Base-by-base conservation (phyloP, 345 rosid species). In the Leavenworthia alabamica region DNA sequence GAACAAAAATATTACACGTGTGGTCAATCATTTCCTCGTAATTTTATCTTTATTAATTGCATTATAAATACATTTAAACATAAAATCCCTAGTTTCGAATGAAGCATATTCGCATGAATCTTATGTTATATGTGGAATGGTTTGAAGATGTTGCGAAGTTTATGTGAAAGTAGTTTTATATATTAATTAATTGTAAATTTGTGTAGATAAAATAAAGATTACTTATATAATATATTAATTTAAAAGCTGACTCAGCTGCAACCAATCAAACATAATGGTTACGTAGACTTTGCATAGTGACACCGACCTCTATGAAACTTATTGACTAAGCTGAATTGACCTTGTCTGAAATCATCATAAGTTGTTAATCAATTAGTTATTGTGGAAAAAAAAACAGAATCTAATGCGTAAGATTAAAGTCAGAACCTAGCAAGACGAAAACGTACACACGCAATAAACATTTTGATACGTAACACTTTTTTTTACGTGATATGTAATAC, bases 251-350 rank as follows among this genome's bases (percentile, higher is more conserved):
- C 11, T 16, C 56, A 56, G 49, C 58, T 17, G 0, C 50, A 39
- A 47, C 69, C 54, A 64, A 67, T 59, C 29, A 51, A 41, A 41
- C 47, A 16, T 39, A 26, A 8, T 14, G 31, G 12, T 22, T 53
- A 43, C 35, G 36, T 44, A 23, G 35, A 67, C 42, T 57, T 46
- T 56, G 20, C 32, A 57, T 10, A 39, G 2, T 48, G 66, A 58
- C 22, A 47, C 40, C 49, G 57, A 66, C 71, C 12, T 27, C 12
- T 45, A 35, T 55, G 56, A 37, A 56, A 56, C 71, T 66, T 66
- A 63, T 66, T 47, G 57, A 39, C 50, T 56, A 56, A 56, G 71
- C 50, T 67, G 50, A 56, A 47, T 37, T 27, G 64, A 9, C 32
- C 12, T 11, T 45, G 29, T 55, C 56, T 9, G 12, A 15, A 32